Conservation (phyloP, 75 land plant species). For the Ceratopteris richardii region DNA sequence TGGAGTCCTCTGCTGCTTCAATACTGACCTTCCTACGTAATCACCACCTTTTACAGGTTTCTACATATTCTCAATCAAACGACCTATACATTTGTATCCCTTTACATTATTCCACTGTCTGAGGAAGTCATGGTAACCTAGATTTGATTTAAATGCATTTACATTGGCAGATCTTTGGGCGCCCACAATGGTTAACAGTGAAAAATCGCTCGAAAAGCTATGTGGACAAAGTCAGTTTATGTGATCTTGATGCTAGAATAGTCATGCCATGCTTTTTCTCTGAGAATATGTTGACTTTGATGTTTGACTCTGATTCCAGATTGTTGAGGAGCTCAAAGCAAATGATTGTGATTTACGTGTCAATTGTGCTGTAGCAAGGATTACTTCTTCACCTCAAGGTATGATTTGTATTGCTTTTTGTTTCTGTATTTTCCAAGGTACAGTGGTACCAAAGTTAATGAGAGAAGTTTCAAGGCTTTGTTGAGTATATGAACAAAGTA, state of each 20-base stretch:
- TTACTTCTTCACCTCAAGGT: conserved; percentile 53
- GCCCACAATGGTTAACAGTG: conserved; percentile 98
- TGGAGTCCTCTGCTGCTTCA: conserved; percentile 69
- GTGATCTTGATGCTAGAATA: neutral
- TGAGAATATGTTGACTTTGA: neutral
- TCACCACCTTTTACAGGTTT: conserved; percentile 91
- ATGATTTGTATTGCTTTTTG: no score
- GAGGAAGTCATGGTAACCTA: no score
- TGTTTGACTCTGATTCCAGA: no score
- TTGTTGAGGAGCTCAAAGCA: conserved; percentile 46
- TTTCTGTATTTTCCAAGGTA: no score
- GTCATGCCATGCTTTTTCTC: neutral
- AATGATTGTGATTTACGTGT: conserved; percentile 45
- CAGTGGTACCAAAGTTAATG: no score
- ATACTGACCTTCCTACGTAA: conserved; percentile 85
- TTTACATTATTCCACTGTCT: no score
- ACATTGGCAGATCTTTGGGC: conserved; percentile 65
- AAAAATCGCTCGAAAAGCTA: conserved; percentile 63
- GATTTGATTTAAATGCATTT: neutral
- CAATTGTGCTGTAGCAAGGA: conserved; percentile 42
- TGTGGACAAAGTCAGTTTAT: conserved; percentile 62
- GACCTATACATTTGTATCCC: neutral
- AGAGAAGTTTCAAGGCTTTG: no score
- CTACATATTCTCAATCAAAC: neutral
- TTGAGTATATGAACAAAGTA: no score